Percentiles rank a stretch among this genome's conserved stretches.
Conservation (phyloP, 2,329 filamentous ascomycete genomes). For the Penicillium glabrum region DNA sequence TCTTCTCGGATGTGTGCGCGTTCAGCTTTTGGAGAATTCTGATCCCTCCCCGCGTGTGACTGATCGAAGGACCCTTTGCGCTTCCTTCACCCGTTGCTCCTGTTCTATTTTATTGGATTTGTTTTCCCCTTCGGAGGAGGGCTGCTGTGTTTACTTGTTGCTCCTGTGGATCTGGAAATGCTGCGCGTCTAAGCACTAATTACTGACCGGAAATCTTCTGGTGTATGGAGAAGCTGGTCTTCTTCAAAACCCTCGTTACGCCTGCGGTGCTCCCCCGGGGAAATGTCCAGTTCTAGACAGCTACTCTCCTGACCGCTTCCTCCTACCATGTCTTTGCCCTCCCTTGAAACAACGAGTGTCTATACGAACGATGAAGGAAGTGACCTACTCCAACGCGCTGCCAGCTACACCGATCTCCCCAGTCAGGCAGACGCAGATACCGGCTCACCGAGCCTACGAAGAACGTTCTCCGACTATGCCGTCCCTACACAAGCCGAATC, state of each 20-base stretch:
- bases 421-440: conserved; percentile 33
- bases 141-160: conserved; percentile 10
- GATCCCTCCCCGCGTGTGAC: conserved; percentile 9
- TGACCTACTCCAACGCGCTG: conserved; percentile 50
- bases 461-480: conserved; percentile 52
- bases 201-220: background rate
- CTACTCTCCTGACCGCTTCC: conserved; percentile 20
- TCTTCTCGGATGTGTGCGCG: conserved; percentile 9
- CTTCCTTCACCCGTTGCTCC: background rate
- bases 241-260: conserved; percentile 32
- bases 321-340: conserved; percentile 35
- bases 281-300: conserved; percentile 31
- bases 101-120: background rate
- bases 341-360: conserved; percentile 18
- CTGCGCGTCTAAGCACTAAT: conserved; percentile 16
- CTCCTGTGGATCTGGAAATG: conserved; percentile 16
- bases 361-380: conserved; percentile 27
- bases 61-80: conserved; percentile 1
- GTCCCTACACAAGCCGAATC: conserved; percentile 40
- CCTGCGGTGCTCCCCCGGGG: conserved; percentile 20
- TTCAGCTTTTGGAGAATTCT: background rate
- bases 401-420: conserved; percentile 60
- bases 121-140: background rate
- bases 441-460: conserved; percentile 43
- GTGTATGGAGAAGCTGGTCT: conserved; percentile 45